Evolutionary conservation across 2,329 filamentous ascomycete species (phyloP).

Genomic region (Fusarium napiforme): DNA sequence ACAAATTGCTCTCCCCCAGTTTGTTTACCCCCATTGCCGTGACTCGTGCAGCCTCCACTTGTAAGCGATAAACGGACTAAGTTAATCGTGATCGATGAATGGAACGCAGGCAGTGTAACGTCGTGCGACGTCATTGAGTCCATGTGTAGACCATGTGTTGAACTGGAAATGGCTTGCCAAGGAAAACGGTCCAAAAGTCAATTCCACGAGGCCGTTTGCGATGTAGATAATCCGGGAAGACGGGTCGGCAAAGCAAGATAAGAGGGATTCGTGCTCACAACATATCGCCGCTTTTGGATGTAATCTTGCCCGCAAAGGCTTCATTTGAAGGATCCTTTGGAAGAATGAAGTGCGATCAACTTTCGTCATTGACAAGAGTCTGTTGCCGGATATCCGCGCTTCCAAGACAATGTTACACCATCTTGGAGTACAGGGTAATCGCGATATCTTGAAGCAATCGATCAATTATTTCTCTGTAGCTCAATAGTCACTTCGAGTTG

Average conservation of each 20-base stretch:
- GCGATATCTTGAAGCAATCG: not conserved
- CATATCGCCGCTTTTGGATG: not conserved
- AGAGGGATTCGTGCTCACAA: not conserved
- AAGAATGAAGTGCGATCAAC: not conserved
- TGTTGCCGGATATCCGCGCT: not conserved
- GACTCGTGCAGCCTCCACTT: not conserved
- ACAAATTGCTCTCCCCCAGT: not conserved
- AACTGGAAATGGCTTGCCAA: not conserved
- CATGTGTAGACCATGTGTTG: not conserved
- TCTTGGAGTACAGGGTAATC: not conserved
- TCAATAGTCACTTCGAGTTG: no score
- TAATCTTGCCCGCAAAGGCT: not conserved
- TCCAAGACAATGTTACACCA: not conserved
- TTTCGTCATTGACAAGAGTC: not conserved
- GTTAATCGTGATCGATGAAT: not conserved
- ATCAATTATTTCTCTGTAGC: no score
- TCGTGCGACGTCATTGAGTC: not conserved
- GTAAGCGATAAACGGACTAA: not conserved
- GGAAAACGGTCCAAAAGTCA: not conserved
- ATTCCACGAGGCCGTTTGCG: not conserved
- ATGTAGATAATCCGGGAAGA: not conserved
- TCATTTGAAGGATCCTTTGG: not conserved
- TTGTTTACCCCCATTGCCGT: conserved; percentile 39
- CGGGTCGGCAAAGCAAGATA: not conserved
- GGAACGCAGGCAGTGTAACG: not conserved